Evolutionary conservation across 2,329 filamentous ascomycete species (phyloP), one percentile per base, ranked within the genome.

Genomic region (Neofusicoccum sp.): DNA sequence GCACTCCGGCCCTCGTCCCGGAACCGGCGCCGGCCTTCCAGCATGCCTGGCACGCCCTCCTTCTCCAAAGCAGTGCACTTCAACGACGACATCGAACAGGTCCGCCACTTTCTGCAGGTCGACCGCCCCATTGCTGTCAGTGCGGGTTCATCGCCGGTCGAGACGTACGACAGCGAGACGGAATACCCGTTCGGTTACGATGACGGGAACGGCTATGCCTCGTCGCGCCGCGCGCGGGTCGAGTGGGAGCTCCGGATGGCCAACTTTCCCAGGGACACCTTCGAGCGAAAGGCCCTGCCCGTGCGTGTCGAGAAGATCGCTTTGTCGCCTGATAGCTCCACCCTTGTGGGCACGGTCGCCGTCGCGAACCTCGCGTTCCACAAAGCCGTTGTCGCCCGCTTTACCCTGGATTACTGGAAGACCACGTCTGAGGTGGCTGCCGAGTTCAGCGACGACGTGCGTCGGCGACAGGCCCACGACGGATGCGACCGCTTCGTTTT

Each of bases 61-160:
- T 98, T 94, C 74, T 90, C 90, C 69, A 99, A 99, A 77, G 93
- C 91, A 11, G 95, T 99, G n/a, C 95, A 99, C 78, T 99, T 99
- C 74, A 95, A 98, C 78, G 92, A 94, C 31, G 92, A 97, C 73
- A 87, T 98, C 43, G 95, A 98, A 78, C 94, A 98, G 70, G 94
- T 98, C 43, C 87, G 95, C 36, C 95, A 98, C 75, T 99, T 99
- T 76, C 82, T 97, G 28, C 92, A 97, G 74, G 89, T 97, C 6
- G 95, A 99, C 73, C 87, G 92, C 63, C 95, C 95, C 1, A 88
- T 96, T n/a, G 95, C 95, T 56, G 95, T 99, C 74, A 98, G 94
- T 76, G 93, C 93, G 59, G 90, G 92, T 14, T 94, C 94, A 0
- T 98, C 95, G 1, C 95, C 95, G 0, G 90, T 91, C 6, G 94